These are phyloP conservation scores for Physcomitrellopsis africana DNA, from an alignment of 225 moss, liverwort and hornwort species.

Conservation along the genomic window DNA sequence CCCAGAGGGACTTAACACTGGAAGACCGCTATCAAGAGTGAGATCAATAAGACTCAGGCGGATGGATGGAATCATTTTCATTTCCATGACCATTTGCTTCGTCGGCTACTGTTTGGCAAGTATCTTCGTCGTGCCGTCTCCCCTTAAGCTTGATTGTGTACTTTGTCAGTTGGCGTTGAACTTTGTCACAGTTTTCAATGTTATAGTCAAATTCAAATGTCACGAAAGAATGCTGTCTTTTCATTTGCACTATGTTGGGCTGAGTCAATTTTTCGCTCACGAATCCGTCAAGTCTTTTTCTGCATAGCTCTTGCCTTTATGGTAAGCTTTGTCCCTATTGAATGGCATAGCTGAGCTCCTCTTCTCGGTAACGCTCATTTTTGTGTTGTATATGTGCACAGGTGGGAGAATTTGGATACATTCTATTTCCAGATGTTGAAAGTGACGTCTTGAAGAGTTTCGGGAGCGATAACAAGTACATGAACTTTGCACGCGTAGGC, in stretches of 20 bases:
- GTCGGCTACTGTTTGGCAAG: conserved; percentile 76
- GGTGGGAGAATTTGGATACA: conserved; percentile 90
- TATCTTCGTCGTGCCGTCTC: conserved; percentile 22
- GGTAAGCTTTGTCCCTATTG: neutral
- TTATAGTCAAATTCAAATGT: neutral
- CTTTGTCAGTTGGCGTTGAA: neutral
- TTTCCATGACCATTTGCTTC: conserved; percentile 86
- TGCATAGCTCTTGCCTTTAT: neutral
- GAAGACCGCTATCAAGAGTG: conserved; percentile 47
- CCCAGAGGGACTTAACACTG: conserved; percentile 60
- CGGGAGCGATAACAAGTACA: conserved; percentile 63
- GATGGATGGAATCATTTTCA: conserved; percentile 87
- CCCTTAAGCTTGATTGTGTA: conserved; percentile 10
- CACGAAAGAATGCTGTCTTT: conserved; percentile 8
- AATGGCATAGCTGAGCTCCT: conserved; percentile 13
- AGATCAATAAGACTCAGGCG: conserved; percentile 78
- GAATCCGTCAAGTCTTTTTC: neutral
- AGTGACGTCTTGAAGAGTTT: conserved; percentile 93
- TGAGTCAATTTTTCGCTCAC: conserved; percentile 9
- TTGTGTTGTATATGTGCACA: conserved; percentile 30
- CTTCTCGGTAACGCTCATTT: conserved; percentile 16
- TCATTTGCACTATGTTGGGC: conserved; percentile 5
- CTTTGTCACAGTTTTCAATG: conserved; percentile 3
- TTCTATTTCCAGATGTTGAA: conserved; percentile 80
- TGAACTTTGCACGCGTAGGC: conserved; percentile 82